These are phyloP conservation scores for Tolypocladium inflatum DNA, from an alignment of 2,329 filamentous ascomycete species.

Conservation along the genomic window DNA sequence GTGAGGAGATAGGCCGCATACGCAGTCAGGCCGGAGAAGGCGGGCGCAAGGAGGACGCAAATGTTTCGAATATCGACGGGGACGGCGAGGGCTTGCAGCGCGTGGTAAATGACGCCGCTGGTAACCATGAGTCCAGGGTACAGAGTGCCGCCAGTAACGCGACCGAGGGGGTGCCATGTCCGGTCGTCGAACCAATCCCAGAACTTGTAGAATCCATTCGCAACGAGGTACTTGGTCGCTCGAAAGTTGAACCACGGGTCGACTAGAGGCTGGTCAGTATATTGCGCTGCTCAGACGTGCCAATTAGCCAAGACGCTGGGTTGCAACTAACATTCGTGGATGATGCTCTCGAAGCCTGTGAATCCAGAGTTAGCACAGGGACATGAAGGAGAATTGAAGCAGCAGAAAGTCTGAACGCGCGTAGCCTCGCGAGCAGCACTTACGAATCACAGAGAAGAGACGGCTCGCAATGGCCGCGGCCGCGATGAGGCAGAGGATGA, in stretches of 20 bases:
- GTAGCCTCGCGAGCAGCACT: constrained; percentile 25
- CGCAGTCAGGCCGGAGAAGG: constrained; percentile 87
- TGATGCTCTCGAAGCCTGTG: constrained; percentile 93
- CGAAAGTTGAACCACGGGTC: constrained; percentile 99
- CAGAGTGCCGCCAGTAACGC: constrained; percentile 96
- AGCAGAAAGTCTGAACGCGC: not conserved
- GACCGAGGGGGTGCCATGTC: constrained; percentile 98
- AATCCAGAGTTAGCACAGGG: constrained; percentile 19
- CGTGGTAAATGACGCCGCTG: constrained; percentile 91
- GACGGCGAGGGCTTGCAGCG: constrained; percentile 77
- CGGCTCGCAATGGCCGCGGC: constrained; percentile 85
- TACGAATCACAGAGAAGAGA: constrained; percentile 97
- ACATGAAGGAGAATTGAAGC: not conserved
- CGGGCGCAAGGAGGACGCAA: constrained; percentile 91
- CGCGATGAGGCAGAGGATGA: constrained; percentile 87
- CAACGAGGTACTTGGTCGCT: constrained; percentile 93
- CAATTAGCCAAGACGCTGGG: not conserved
- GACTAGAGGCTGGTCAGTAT: constrained; percentile 47
- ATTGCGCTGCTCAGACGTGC: not conserved
- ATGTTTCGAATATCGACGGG: constrained; percentile 98
- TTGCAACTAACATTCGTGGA: constrained; percentile 83
- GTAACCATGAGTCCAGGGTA: constrained; percentile 99
- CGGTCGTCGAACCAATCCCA: constrained; percentile 99
- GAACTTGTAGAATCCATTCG: constrained; percentile 96
- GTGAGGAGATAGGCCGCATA: constrained; percentile 91